Percentiles rank a stretch among this genome's conserved stretches.
phyloP scores from a whole-genome alignment of 2,329 filamentous ascomycete species.

The Chrysoporthe puriensis region DNA sequence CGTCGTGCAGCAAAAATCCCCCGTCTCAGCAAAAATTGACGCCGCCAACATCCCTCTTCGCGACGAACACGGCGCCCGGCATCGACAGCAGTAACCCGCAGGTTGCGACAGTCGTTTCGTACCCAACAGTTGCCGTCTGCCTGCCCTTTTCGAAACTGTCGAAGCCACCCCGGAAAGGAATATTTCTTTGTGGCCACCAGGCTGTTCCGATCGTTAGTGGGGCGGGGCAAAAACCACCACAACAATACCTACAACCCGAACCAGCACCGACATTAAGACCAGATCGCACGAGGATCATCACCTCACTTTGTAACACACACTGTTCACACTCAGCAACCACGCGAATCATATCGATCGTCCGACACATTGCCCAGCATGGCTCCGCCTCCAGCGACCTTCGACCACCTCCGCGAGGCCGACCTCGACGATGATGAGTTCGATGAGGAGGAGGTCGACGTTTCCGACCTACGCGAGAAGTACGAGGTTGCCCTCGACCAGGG shows the following conservation, averaged over 20 bases:
- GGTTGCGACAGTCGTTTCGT: background rate
- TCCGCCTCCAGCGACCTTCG: constrained; percentile 69
- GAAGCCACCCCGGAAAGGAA: background rate
- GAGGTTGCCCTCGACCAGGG: constrained; percentile 96
- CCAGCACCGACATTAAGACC: background rate
- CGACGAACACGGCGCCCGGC: constrained; percentile 8
- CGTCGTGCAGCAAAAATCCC: constrained; percentile 24
- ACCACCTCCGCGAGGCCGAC: constrained; percentile 89
- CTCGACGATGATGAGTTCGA: constrained; percentile 84
- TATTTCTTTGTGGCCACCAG: constrained; percentile 20
- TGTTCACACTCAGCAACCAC: background rate
- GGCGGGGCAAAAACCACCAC: constrained; percentile 21
- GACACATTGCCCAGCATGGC: constrained; percentile 70
- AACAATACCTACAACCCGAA: constrained; percentile 13
- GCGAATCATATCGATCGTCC: constrained; percentile 19
- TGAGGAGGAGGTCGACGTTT: constrained; percentile 92
- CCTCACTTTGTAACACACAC: background rate
- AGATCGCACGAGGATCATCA: constrained; percentile 13
- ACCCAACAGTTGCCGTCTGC: background rate
- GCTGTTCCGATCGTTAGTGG: constrained; percentile 12
- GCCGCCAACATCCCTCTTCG: constrained; percentile 11
- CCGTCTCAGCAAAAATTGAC: constrained; percentile 27
- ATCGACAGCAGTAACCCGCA: constrained; percentile 1
- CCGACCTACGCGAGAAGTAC: constrained; percentile 90
- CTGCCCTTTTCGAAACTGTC: constrained; percentile 1